A percentile compares a stretch with the other conserved stretches of the same genome.
Evolutionary conservation across 1,284 basidiomycete species (phyloP).

Genomic region (Leccinum griseonigrum): DNA sequence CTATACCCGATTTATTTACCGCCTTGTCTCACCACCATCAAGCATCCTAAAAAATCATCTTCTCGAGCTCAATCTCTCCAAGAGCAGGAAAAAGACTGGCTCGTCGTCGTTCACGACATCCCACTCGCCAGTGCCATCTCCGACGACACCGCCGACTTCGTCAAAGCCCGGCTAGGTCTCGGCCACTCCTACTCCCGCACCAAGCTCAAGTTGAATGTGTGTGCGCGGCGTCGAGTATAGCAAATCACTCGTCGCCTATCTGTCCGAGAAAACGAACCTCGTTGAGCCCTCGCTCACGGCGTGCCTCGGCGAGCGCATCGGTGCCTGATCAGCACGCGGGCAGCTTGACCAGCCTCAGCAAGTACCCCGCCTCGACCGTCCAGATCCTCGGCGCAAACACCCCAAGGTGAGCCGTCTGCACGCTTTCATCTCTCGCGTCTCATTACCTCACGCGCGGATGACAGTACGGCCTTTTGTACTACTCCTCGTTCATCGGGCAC

Average conservation of each 20-base stretch:
- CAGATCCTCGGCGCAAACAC: slow-evolving; percentile 97
- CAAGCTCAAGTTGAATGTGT: slow-evolving; percentile 97
- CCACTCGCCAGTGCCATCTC: slow-evolving; percentile 83
- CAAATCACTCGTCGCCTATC: slow-evolving; percentile 86
- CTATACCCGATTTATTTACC: no score
- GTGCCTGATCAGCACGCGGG: slow-evolving; percentile 99
- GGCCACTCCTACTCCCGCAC: slow-evolving; percentile 98
- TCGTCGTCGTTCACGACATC: slow-evolving; percentile 79
- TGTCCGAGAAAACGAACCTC: slow-evolving; percentile 97
- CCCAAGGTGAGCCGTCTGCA: slow-evolving; percentile 70
- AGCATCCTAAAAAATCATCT: slow-evolving; percentile 89
- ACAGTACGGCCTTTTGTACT: slow-evolving; percentile 91
- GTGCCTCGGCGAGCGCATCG: slow-evolving; percentile 93
- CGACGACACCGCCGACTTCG: slow-evolving; percentile 79
- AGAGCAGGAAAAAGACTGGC: slow-evolving; percentile 69
- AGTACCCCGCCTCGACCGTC: slow-evolving; percentile 97
- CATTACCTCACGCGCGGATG: not conserved
- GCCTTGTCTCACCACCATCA: slow-evolving; percentile 28
- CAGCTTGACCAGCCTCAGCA: slow-evolving; percentile 94
- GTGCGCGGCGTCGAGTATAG: slow-evolving; percentile 93
- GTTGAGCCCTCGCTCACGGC: slow-evolving; percentile 96
- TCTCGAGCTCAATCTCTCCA: slow-evolving; percentile 86
- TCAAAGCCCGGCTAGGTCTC: slow-evolving; percentile 93
- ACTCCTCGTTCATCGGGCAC: slow-evolving; percentile 95
- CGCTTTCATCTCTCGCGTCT: not conserved